Base-by-base conservation (phyloP, 2,329 filamentous ascomycete species). In the Stagonosporopsis rhizophila region DNA sequence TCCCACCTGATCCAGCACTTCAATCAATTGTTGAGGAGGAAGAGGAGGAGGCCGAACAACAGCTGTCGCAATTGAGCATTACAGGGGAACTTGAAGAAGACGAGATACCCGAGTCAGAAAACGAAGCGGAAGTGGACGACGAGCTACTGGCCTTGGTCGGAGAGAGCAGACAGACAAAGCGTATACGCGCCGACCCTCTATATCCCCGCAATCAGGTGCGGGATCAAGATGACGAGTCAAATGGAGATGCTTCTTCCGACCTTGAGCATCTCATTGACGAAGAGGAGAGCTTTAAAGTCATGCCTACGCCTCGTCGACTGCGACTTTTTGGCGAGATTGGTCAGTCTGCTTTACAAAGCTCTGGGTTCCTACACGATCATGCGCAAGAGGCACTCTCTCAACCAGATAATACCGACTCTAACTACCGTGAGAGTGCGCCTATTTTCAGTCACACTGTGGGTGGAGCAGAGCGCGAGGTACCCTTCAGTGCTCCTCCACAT, bases 281-380 rank as follows among this genome's bases (percentile, higher is more conserved):
- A n/a, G 64, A 65, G 1, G 70, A 74, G 28, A 72, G 70, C 41
- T 69, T 74, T 54, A 45, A 62, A 14, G 37, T 67, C 15, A 66
- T 71, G 63, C 66, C 64, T 11, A 62, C 59, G 27, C 52, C 65
- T 25, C 59, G 55, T 11, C 61, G 60, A 17, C 59, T 75, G 56
- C 83, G 82, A 45, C 75, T 88, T 6, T 88, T 88, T 66, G 86
- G 86, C 12, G 86, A 88, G 68, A 84, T 88, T 59, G 82, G 81
- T 11, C 74, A 79, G 25, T 85, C 84, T 19, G 81, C 81, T 11
- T 66, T 87, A 14, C 75, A 78, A 45, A 85, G 80, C 66, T 85
- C 85, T 15, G 80, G 79, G 12, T 72, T 80, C 19, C 70, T 85
- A 5, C 65, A 62, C 30, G 62, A 59, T 15, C 67, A 70, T 34